Conservation (phyloP, 441 rosid genomes). For the California macrophylla region DNA sequence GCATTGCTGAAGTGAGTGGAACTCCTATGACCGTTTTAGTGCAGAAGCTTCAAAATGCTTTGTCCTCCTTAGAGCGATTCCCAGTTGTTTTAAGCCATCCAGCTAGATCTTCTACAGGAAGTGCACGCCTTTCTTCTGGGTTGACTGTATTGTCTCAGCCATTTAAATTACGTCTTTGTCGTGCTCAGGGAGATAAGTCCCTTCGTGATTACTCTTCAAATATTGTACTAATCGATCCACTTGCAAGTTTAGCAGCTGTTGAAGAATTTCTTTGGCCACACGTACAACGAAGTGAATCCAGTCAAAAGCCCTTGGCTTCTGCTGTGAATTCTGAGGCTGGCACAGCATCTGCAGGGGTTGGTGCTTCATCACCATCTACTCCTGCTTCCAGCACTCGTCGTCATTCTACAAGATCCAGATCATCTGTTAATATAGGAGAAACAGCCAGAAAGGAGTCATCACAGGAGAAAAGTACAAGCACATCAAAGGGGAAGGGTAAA, state of each 20-base stretch:
- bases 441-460: constrained; percentile 48
- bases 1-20: constrained; percentile 36
- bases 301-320: constrained; percentile 52
- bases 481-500: constrained; percentile 94
- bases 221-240: constrained; percentile 87
- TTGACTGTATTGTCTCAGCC: constrained; percentile 93
- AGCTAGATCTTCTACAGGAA: constrained; percentile 72
- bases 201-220: constrained; percentile 96
- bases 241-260: constrained; percentile 91
- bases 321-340: constrained; percentile 62
- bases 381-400: constrained; percentile 50
- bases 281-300: constrained; percentile 81
- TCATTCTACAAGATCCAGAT: constrained; percentile 74
- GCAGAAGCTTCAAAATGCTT: constrained; percentile 96
- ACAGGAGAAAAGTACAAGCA: constrained; percentile 62
- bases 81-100: constrained; percentile 95
- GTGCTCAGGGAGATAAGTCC: constrained; percentile 83
- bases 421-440: constrained; percentile 76
- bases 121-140: constrained; percentile 96
- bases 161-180: constrained; percentile 86
- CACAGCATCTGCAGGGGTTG: constrained; percentile 52
- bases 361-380: constrained; percentile 68
- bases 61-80: constrained; percentile 89
- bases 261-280: constrained; percentile 99
- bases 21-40: constrained; percentile 74